phyloP scores from a whole-genome alignment of 345 rosid genomes.

The thale cress (Arabidopsis thaliana) region DNA sequence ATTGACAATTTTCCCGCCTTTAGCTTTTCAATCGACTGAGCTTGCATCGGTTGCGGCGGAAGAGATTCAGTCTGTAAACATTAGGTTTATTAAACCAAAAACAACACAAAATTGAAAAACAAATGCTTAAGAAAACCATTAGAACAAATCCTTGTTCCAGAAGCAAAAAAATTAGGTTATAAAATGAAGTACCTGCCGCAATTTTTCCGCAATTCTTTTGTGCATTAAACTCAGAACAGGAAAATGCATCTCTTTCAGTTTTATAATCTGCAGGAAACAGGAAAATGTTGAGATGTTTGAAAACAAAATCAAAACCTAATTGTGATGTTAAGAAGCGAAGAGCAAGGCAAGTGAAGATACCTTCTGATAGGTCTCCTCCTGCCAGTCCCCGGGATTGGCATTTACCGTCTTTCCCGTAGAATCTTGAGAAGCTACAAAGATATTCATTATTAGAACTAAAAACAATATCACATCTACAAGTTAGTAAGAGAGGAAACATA shows the following conservation, averaged over 20 bases:
- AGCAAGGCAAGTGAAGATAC: too few species aligned
- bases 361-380: constrained; percentile 54
- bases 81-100: too few species aligned
- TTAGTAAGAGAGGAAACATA: constrained; percentile 43
- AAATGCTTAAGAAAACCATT: not conserved
- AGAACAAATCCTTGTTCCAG: not conserved
- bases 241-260: constrained; percentile 43
- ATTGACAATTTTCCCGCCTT: constrained; percentile 28
- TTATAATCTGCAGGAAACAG: constrained; percentile 40
- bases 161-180: constrained; percentile 8
- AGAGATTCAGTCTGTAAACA: constrained; percentile 46
- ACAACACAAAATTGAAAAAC: too few species aligned
- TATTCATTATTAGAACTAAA: not conserved
- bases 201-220: constrained; percentile 41
- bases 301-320: too few species aligned
- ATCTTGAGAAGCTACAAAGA: constrained; percentile 64
- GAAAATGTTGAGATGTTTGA: not conserved
- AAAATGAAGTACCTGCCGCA: constrained; percentile 47
- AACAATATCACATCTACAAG: not conserved
- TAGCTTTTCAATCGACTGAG: constrained; percentile 40
- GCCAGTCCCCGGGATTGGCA: constrained; percentile 69
- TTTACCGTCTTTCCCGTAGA: constrained; percentile 61
- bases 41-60: constrained; percentile 39
- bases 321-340: too few species aligned
- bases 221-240: constrained; percentile 46